Conservation (phyloP, 177 flowering plant genomes). For the Vitis hybrid region DNA sequence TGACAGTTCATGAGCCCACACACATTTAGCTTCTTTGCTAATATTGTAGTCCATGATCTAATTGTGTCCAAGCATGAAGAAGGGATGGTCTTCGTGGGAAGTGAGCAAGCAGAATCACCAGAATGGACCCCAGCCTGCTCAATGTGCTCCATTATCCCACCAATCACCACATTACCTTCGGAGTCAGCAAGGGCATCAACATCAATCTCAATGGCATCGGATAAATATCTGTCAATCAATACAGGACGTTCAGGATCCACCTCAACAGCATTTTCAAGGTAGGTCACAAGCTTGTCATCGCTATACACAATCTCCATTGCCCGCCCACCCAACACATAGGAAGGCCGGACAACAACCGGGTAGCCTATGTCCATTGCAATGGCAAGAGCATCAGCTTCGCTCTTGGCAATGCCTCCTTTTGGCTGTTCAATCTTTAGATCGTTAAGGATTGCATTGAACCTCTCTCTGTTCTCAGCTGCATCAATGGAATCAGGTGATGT, state of each 20-base stretch:
- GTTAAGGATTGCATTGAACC: slow-evolving; percentile 77
- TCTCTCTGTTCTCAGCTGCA: slow-evolving; percentile 95
- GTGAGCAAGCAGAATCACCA: slow-evolving; percentile 88
- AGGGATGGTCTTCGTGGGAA: slow-evolving; percentile 81
- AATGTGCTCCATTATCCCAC: slow-evolving; percentile 99
- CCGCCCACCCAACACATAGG: slow-evolving; percentile 93
- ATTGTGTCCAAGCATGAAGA: slow-evolving; percentile 67
- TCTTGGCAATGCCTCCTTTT: slow-evolving; percentile 92
- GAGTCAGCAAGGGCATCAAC: slow-evolving; percentile 85
- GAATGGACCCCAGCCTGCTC: slow-evolving; percentile 98
- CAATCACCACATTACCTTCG: slow-evolving; percentile 89
- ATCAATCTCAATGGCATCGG: slow-evolving; percentile 97
- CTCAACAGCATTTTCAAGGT: slow-evolving; percentile 84
- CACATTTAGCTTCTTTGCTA: slow-evolving; percentile 80
- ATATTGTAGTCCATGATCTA: slow-evolving; percentile 77
- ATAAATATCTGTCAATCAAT: slow-evolving; percentile 73
- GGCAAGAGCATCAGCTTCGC: slow-evolving; percentile 78
- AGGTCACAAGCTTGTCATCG: slow-evolving; percentile 73
- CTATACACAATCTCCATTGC: slow-evolving; percentile 96
- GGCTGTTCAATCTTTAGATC: slow-evolving; percentile 88
- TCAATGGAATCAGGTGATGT: slow-evolving; percentile 96
- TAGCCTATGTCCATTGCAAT: slow-evolving; percentile 83
- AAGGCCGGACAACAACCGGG: slow-evolving; percentile 95
- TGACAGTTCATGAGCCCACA: slow-evolving; percentile 99
- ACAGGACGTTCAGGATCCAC: slow-evolving; percentile 95